Evolutionary conservation across 2,329 filamentous ascomycete species (phyloP).

Genomic region (Botrytis elliptica): DNA sequence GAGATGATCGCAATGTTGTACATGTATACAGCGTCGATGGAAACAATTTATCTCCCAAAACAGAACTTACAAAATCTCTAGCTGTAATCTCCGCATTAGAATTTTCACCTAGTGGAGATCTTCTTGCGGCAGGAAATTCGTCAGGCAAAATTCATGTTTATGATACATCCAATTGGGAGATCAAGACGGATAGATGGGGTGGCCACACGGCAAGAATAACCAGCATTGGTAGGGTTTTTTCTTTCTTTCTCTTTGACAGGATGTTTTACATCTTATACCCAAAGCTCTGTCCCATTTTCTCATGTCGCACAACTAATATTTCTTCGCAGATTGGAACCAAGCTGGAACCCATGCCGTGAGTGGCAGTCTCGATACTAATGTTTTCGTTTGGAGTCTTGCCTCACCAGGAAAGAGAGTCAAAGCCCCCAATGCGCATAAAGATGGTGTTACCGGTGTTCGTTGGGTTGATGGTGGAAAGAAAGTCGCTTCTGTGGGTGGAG

Average conservation of each 20-base stretch:
- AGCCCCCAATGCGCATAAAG: slow-evolving; percentile 87
- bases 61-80: slow-evolving; percentile 61
- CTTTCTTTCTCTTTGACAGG: neutral
- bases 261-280: neutral
- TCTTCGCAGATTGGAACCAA: slow-evolving; percentile 64
- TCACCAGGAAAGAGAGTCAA: slow-evolving; percentile 84
- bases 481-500: slow-evolving; percentile 78
- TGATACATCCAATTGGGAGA: slow-evolving; percentile 60
- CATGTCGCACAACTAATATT: neutral
- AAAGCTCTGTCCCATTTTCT: neutral
- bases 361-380: slow-evolving; percentile 84
- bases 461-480: slow-evolving; percentile 69
- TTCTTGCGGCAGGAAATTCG: slow-evolving; percentile 78
- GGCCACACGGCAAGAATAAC: slow-evolving; percentile 69
- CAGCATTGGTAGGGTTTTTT: slow-evolving; percentile 44
- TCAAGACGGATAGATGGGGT: slow-evolving; percentile 78
- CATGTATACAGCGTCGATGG: slow-evolving; percentile 68
- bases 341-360: slow-evolving; percentile 76
- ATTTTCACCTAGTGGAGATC: slow-evolving; percentile 75
- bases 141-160: slow-evolving; percentile 88
- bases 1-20: slow-evolving; percentile 70
- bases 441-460: slow-evolving; percentile 83
- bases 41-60: slow-evolving; percentile 50
- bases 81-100: slow-evolving; percentile 75
- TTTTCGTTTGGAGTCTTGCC: slow-evolving; percentile 85